Conservation (phyloP, 192 early-diverging fungal species). For the Backusella macrospora region DNA sequence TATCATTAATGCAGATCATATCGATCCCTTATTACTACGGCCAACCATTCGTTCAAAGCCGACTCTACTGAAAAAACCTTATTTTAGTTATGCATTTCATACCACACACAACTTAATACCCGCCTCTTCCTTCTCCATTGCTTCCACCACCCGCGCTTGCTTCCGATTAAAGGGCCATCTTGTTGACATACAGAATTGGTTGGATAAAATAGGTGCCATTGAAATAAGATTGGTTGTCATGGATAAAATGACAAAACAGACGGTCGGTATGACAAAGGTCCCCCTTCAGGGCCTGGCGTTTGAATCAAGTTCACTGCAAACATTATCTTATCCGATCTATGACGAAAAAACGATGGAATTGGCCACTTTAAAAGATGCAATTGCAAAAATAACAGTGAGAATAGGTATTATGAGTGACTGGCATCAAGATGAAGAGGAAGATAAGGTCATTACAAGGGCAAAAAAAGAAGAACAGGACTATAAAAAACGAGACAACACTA, state of each 20-base stretch:
- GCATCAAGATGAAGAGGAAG: slow-evolving; percentile 27
- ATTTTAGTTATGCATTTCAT: slow-evolving; percentile 35
- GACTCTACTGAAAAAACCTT: slow-evolving; percentile 18
- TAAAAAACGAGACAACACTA: slow-evolving; percentile 7
- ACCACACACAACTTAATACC: slow-evolving; percentile 23
- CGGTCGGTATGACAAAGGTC: slow-evolving; percentile 6
- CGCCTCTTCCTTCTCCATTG: slow-evolving; percentile 23
- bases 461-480: slow-evolving; percentile 4
- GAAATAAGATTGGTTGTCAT: slow-evolving; percentile 14
- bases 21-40: slow-evolving; percentile 19
- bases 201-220: slow-evolving; percentile 19
- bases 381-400: slow-evolving; percentile 31
- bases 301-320: slow-evolving; percentile 8
- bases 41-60: not conserved
- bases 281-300: not conserved
- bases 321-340: not conserved
- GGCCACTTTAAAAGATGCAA: slow-evolving; percentile 15
- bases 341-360: not conserved
- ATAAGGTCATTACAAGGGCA: not conserved
- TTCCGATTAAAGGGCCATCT: slow-evolving; percentile 36
- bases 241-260: slow-evolving; percentile 20
- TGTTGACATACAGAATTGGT: slow-evolving; percentile 33
- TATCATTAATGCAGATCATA: slow-evolving; percentile 35
- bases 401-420: slow-evolving; percentile 38
- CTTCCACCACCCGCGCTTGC: slow-evolving; percentile 14